These are phyloP conservation scores for Mortierella sp. DNA, from an alignment of 371 early-diverging fungal species.

Conservation along the genomic window DNA sequence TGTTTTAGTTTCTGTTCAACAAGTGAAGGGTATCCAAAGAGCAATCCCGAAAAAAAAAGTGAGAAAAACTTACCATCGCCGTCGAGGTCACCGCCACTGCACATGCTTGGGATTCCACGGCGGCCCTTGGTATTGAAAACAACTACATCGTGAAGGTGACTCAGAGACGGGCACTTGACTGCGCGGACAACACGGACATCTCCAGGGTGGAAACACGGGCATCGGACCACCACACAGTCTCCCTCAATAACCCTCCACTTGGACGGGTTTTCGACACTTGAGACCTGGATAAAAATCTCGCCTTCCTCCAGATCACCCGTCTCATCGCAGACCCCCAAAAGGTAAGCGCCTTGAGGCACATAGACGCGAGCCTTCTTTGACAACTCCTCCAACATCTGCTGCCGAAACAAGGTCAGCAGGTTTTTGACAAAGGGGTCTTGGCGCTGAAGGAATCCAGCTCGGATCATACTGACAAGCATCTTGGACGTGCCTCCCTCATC, in stretches of 20 bases:
- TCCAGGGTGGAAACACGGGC: conserved; percentile 90
- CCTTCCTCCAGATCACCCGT: conserved; percentile 71
- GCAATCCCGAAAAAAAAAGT: background rate
- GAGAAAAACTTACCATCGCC: conserved; percentile 73
- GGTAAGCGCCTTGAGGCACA: conserved; percentile 74
- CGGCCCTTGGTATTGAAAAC: conserved; percentile 85
- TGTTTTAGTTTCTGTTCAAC: background rate
- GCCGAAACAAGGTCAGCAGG: conserved; percentile 67
- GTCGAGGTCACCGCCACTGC: conserved; percentile 90
- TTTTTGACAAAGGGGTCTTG: conserved; percentile 72
- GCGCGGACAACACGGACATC: conserved; percentile 81
- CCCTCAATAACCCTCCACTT: conserved; percentile 60
- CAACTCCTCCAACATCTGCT: conserved; percentile 71
- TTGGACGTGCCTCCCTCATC: conserved; percentile 71
- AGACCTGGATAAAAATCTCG: conserved; percentile 78
- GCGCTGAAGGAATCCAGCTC: conserved; percentile 68
- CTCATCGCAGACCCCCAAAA: conserved; percentile 90
- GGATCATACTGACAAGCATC: conserved; percentile 67
- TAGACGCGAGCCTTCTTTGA: conserved; percentile 79
- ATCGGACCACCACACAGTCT: conserved; percentile 71
- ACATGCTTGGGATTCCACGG: conserved; percentile 83
- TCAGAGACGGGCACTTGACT: conserved; percentile 71
- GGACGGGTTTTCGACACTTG: conserved; percentile 44
- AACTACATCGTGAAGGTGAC: conserved; percentile 77
- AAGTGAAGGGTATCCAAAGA: background rate